Evolutionary conservation across 306 rosid genomes (phyloP).

Genomic region (Prosopis cineraria): DNA sequence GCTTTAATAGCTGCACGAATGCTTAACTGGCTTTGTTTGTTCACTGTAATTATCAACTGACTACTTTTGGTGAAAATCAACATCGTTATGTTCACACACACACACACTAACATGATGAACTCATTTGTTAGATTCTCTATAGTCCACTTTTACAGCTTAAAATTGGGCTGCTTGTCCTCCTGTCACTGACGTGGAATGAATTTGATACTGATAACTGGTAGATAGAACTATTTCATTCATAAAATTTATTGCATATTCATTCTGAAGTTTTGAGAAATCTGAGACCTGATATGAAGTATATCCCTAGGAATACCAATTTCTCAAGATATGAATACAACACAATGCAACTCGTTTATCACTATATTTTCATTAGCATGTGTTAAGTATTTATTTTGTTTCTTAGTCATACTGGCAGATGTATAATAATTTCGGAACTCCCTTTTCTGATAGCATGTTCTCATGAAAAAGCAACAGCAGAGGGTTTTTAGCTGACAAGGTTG

Average conservation of each 20-base stretch:
- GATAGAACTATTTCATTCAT: neutral
- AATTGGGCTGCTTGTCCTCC: conserved; percentile 6
- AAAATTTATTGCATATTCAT: neutral
- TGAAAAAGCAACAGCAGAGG: neutral
- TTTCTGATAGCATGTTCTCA: conserved; percentile 29
- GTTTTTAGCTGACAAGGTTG: neutral
- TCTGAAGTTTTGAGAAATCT: neutral
- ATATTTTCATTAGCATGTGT: neutral
- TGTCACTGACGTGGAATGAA: conserved; percentile 18
- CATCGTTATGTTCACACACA: conserved; percentile 7
- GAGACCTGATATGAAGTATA: neutral
- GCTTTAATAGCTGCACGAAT: conserved; percentile 19
- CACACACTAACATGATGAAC: conserved; percentile 1
- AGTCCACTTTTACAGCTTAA: conserved; percentile 4
- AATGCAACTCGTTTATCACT: conserved; percentile 8
- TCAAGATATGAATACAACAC: neutral
- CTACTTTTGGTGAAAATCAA: neutral
- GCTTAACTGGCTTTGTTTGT: conserved; percentile 23
- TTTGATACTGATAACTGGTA: conserved; percentile 5
- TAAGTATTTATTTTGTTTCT: conserved; percentile 1
- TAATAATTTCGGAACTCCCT: conserved; percentile 13
- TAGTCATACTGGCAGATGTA: conserved; percentile 6
- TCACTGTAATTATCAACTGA: conserved; percentile 9
- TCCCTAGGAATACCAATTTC: conserved; percentile 6
- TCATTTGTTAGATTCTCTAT: neutral